Evolutionary conservation across 495 filamentous ascomycete species (phyloP).

Genomic region (Neurospora africana): DNA sequence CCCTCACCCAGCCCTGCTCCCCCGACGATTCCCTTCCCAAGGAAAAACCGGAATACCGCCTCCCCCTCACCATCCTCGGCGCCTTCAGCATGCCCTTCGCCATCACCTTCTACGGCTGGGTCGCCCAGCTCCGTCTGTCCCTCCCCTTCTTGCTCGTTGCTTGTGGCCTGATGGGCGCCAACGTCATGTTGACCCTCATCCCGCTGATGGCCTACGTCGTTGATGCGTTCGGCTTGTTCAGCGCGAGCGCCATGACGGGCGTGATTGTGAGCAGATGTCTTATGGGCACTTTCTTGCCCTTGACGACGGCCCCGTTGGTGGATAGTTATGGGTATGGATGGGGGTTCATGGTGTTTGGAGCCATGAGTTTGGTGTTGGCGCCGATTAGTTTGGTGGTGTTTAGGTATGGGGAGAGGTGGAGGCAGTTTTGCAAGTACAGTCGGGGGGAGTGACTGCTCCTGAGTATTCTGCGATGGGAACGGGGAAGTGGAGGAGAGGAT

Average conservation of each 20-base stretch:
- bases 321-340: slow-evolving; percentile 39
- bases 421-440: slow-evolving; percentile 39
- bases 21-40: background rate
- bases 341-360: slow-evolving; percentile 36
- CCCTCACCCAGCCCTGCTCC: slow-evolving; percentile 16
- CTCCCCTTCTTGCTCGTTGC: slow-evolving; percentile 31
- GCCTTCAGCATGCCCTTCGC: slow-evolving; percentile 31
- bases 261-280: slow-evolving; percentile 45
- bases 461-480: no score
- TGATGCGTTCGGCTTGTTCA: slow-evolving; percentile 45
- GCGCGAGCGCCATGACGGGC: slow-evolving; percentile 46
- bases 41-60: slow-evolving; percentile 33
- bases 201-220: slow-evolving; percentile 46
- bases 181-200: slow-evolving; percentile 34
- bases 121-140: slow-evolving; percentile 26
- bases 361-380: slow-evolving; percentile 26
- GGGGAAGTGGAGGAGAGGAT: background rate
- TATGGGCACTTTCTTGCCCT: slow-evolving; percentile 42
- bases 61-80: slow-evolving; percentile 39
- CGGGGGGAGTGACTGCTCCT: slow-evolving; percentile 2
- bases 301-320: slow-evolving; percentile 35
- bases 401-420: slow-evolving; percentile 39
- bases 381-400: slow-evolving; percentile 43
- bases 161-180: slow-evolving; percentile 32
- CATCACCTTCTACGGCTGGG: slow-evolving; percentile 40